A percentile compares a stretch with the other conserved stretches of the same genome.
phyloP scores from a whole-genome alignment of 2,329 filamentous ascomycete species.

The Cladosporium colombiae region DNA sequence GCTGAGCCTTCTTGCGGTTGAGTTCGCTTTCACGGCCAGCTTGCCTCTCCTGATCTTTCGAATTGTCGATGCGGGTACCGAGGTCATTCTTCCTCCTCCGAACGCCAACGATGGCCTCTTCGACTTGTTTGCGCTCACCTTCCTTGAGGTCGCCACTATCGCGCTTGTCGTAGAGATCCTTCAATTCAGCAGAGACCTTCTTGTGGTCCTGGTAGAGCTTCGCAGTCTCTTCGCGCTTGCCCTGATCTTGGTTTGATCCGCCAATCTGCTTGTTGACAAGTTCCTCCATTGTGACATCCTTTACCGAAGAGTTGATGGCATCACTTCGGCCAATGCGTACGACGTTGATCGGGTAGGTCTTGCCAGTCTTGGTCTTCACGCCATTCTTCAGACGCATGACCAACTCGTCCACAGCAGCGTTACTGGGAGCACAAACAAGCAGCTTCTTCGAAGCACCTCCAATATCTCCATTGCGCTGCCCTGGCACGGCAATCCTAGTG shows the following conservation, averaged over 20 bases:
- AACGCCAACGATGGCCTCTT: slow-evolving; percentile 74
- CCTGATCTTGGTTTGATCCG: slow-evolving; percentile 39
- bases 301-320: slow-evolving; percentile 84
- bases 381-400: slow-evolving; percentile 90
- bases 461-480: slow-evolving; percentile 20
- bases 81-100: slow-evolving; percentile 76
- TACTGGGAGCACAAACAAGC: slow-evolving; percentile 95
- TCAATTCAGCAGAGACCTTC: slow-evolving; percentile 63
- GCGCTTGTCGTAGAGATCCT: slow-evolving; percentile 68
- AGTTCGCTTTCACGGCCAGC: slow-evolving; percentile 83
- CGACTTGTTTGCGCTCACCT: slow-evolving; percentile 62
- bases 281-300: slow-evolving; percentile 90
- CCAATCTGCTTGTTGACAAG: slow-evolving; percentile 73
- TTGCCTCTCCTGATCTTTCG: slow-evolving; percentile 82
- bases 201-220: slow-evolving; percentile 73
- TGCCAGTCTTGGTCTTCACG: slow-evolving; percentile 74
- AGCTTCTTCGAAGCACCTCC: slow-evolving; percentile 70
- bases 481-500: slow-evolving; percentile 41
- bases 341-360: slow-evolving; percentile 75
- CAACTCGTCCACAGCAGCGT: slow-evolving; percentile 93
- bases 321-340: slow-evolving; percentile 88
- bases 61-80: slow-evolving; percentile 80
- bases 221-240: slow-evolving; percentile 53
- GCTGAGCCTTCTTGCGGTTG: slow-evolving; percentile 78
- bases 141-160: slow-evolving; percentile 54